These are phyloP conservation scores for Gossypium raimondii DNA, from an alignment of 345 rosid genomes.

Conservation along the genomic window DNA sequence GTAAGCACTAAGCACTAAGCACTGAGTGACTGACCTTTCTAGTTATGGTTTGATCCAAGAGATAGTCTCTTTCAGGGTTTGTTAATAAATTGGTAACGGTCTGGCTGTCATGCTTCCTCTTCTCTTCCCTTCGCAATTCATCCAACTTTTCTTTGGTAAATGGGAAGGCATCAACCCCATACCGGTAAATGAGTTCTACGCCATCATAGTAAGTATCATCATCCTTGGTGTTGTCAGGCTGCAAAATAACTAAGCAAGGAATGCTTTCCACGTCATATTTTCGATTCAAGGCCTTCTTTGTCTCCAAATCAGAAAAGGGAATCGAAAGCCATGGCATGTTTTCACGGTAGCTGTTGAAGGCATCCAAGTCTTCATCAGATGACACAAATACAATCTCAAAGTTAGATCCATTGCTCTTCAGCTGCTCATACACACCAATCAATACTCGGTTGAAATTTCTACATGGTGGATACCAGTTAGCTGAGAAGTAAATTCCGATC, in stretches of 20 bases:
- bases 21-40: conserved; percentile 28
- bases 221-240: conserved; percentile 34
- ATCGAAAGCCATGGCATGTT: conserved; percentile 58
- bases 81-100: conserved; percentile 34
- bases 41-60: conserved; percentile 33
- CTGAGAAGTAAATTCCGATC: conserved; percentile 56
- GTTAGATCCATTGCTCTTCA: conserved; percentile 31
- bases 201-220: conserved; percentile 35
- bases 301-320: conserved; percentile 53
- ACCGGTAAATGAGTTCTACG: conserved; percentile 43
- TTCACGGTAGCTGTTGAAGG: conserved; percentile 48
- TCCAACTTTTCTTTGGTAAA: conserved; percentile 44
- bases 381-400: conserved; percentile 57
- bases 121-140: conserved; percentile 38
- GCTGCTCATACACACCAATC: conserved; percentile 31
- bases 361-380: conserved; percentile 47
- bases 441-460: conserved; percentile 38
- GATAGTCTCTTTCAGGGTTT: conserved; percentile 36
- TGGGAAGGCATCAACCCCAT: conserved; percentile 51
- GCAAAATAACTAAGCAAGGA: conserved; percentile 49
- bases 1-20: conserved; percentile 9
- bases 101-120: conserved; percentile 46
- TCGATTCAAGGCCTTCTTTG: conserved; percentile 42
- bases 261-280: conserved; percentile 50
- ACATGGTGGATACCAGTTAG: conserved; percentile 58